Percentiles rank a stretch among this genome's conserved stretches.
phyloP scores from a whole-genome alignment of 768 basidiomycete genomes.

The Leucosporidium scottii region DNA sequence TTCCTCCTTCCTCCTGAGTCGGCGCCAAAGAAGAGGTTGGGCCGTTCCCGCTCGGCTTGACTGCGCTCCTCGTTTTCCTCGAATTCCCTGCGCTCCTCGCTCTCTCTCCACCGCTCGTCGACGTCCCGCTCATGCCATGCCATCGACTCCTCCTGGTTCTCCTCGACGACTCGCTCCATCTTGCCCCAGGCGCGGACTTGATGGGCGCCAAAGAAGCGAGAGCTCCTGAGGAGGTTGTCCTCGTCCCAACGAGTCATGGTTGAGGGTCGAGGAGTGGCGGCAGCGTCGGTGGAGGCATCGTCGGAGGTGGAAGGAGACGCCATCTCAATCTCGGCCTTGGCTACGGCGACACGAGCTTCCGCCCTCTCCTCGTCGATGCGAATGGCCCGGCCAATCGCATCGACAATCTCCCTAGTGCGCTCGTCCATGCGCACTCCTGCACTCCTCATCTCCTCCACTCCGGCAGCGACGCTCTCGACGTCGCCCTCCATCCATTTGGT shows the following conservation, averaged over 20 bases:
- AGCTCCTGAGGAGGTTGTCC: not conserved
- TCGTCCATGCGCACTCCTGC: slow-evolving; percentile 11
- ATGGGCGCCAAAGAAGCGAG: slow-evolving; percentile 1
- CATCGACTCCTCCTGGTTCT: slow-evolving; percentile 5
- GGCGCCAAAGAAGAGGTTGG: not conserved
- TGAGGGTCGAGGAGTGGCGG: not conserved
- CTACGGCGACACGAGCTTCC: not conserved
- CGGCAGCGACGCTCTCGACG: slow-evolving; percentile 38
- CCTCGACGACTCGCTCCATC: slow-evolving; percentile 26
- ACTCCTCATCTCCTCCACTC: slow-evolving; percentile 57
- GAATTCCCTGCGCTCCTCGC: not conserved
- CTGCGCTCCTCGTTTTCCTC: not conserved
- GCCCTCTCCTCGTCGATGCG: slow-evolving; percentile 16
- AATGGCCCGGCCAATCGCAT: slow-evolving; percentile 15
- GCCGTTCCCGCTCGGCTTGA: not conserved
- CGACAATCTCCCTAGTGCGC: slow-evolving; percentile 6
- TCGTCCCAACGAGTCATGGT: not conserved
- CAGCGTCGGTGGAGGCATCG: not conserved
- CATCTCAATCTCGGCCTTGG: not conserved
- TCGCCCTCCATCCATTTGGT: slow-evolving; percentile 58
- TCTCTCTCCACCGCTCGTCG: not conserved
- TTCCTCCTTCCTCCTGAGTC: not conserved
- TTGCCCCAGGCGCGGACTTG: slow-evolving; percentile 10
- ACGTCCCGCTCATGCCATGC: not conserved
- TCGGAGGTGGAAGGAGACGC: not conserved